Evolutionary conservation across 371 early-diverging fungal genomes (phyloP).

Genomic region (Dichotomocladium elegans): DNA sequence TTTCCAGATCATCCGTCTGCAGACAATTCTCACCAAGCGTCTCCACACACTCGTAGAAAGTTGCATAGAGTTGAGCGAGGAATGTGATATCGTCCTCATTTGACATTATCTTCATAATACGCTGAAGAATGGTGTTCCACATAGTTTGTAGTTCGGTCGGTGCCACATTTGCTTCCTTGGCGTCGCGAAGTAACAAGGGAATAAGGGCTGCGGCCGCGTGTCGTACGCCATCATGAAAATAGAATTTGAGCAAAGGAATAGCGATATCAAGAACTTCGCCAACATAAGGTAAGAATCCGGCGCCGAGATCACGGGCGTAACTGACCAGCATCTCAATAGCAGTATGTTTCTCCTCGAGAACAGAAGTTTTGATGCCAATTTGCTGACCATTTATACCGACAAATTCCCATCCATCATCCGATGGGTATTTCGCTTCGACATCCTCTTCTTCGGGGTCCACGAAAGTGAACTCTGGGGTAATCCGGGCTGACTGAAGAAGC

Average conservation of each 20-base stretch:
- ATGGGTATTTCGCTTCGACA: constrained; percentile 75
- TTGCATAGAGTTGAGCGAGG: constrained; percentile 69
- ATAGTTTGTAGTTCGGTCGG: constrained; percentile 41
- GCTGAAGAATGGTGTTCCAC: constrained; percentile 67
- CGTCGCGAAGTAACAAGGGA: constrained; percentile 72
- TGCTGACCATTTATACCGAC: constrained; percentile 84
- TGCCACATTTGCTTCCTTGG: constrained; percentile 50
- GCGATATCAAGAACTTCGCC: constrained; percentile 76
- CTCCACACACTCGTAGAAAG: constrained; percentile 74
- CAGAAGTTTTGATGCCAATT: constrained; percentile 92
- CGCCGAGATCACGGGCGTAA: constrained; percentile 89
- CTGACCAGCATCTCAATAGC: constrained; percentile 96
- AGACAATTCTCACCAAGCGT: constrained; percentile 66
- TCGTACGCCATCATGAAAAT: constrained; percentile 95
- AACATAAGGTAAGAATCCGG: constrained; percentile 85
- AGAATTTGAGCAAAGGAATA: constrained; percentile 89
- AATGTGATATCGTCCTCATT: constrained; percentile 78
- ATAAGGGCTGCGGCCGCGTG: constrained; percentile 83
- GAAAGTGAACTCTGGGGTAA: constrained; percentile 91
- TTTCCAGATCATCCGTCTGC: constrained; percentile 56
- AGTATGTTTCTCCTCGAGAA: constrained; percentile 94
- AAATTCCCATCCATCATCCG: constrained; percentile 97
- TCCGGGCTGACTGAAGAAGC: constrained; percentile 77
- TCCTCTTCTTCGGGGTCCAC: constrained; percentile 84
- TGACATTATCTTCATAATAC: constrained; percentile 65